Conservation (phyloP, 352 stramenopile species). For the Globisporangium viniferum region DNA sequence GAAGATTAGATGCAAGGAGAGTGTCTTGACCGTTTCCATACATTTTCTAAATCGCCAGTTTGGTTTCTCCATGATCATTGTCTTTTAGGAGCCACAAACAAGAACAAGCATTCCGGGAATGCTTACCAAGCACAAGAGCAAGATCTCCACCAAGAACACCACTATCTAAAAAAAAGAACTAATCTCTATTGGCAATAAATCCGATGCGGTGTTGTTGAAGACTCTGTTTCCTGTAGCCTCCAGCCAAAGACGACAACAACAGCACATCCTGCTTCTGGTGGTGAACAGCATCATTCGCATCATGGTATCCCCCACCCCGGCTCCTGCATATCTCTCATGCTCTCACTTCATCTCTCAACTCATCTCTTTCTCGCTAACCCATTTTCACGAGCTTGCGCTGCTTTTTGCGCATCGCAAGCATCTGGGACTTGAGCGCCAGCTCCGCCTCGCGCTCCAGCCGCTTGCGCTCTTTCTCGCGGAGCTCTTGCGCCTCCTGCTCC, state of each 20-base stretch:
- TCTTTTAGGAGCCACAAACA: neutral
- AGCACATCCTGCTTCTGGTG: slow-evolving; percentile 2
- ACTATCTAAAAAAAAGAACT: neutral
- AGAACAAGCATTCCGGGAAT: no score
- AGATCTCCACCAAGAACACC: neutral
- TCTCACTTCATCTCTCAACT: neutral
- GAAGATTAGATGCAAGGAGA: slow-evolving; percentile 39
- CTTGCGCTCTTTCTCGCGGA: slow-evolving; percentile 61
- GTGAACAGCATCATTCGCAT: neutral
- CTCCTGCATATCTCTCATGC: no score
- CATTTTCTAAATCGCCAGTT: neutral
- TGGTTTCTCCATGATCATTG: neutral
- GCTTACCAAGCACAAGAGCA: neutral
- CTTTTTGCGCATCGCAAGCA: slow-evolving; percentile 79
- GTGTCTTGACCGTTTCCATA: neutral
- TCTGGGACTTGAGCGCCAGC: slow-evolving; percentile 69
- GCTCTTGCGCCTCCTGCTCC: slow-evolving; percentile 55
- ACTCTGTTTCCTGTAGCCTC: neutral
- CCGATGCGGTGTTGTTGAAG: neutral
- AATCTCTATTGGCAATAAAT: slow-evolving; percentile 12
- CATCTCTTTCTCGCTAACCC: neutral
- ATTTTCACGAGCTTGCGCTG: slow-evolving; percentile 46
- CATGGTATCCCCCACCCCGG: neutral
- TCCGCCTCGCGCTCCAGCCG: slow-evolving; percentile 66
- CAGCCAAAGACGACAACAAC: slow-evolving; percentile 3